Evolutionary conservation across 495 filamentous ascomycete genomes (phyloP), one percentile per base, ranked within the genome.

Genomic region (Staphylotrichum tortipilum): DNA sequence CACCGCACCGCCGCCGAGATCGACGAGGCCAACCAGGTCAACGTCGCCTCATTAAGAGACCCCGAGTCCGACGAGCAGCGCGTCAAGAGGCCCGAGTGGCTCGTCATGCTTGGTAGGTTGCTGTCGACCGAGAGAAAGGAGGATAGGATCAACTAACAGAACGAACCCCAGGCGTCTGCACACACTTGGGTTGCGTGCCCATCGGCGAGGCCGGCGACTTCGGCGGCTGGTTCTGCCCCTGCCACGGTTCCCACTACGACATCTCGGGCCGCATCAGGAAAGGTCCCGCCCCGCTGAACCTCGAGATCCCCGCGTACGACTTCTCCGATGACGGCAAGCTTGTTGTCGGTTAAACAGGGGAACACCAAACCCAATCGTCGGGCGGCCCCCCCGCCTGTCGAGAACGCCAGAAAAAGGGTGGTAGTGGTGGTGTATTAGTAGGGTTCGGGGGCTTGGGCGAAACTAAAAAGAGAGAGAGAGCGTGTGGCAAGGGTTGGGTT

Each of bases 201-300:
- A 97, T 99, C 69, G 92, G 92, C 67, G 92, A 99, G 77, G 85
- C 92, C 53, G 92, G 92, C 67, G 94, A 99, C 69, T 99, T 75
- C 68, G 92, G 92, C 62, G 92, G 92, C 63, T 99, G 92, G 92
- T 99, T 99, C 83, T 99, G 92, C 77, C 92, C 92, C 53, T 99
- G 92, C 83, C 92, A 99, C 79, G 92, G 92, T 67, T 95, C 89
- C 49, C 92, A 99, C 77, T 99, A 99, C 80, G 92, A 99, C 72
- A 95, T 99, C 72, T 95, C 88, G 53, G 92, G 92, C 65, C 88
- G 92, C 68, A 84, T 90, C 74, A 82, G 92, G 71, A 95, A 86
- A 78, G 92, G 92, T 19, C 92, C 92, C 41, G 92, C 92, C 47
- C 92, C 92, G 54, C 78, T 97, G 62, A 99, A 99, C 78, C 79